Base-by-base conservation (phyloP, 495 filamentous ascomycete genomes). In the Oidiodendron maius region DNA sequence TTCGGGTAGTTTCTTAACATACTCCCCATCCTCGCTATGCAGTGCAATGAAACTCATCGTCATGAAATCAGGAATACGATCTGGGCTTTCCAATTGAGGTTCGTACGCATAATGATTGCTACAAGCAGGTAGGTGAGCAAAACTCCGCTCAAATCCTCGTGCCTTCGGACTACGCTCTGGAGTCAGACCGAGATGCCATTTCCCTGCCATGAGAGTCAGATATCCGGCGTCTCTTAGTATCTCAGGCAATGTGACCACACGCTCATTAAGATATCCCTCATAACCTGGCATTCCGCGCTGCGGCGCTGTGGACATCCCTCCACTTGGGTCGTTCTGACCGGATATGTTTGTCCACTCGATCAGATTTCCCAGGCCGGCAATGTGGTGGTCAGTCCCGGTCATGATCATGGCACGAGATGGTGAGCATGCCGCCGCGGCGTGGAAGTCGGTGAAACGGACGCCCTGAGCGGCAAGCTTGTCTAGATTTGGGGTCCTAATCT, bases 191-290 rank as follows among this genome's bases (percentile, higher is more conserved):
- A 78, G 53, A 58, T 79, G 75, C 77, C 78, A 83, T 59, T 84
- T 83, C 1, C 79, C 80, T 3, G 73, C 68, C 74, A 83, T 79
- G 10, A 82, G 39, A 11, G 81, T 84, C 48, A 72, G 68, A 52
- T 85, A 85, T 20, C 81, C 81, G 1, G 66, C 71, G 53, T 85
- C 81, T 8, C 67, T 69, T 3, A 85, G 68, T 12, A 84, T 40
- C 58, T 85, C 79, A 6, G 81, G 79, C 3, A 85, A 65, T 3
- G 81, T 72, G 0, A 72, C 81, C 18, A 84, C 80, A 4, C 69
- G 62, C 38, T 81, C 75, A 46, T 84, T 82, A 23, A 84, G 68
- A 49, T 82, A 84, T 2, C 80, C 80, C 60, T 83, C 81, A 56
- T 84, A 81, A 0, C 80, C 80, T 1, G 80, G 78, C 76, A 78